Percentiles rank a stretch among this genome's conserved stretches.
phyloP scores from a whole-genome alignment of 78 protist genomes.

The Tieghemostelium lacteum region DNA sequence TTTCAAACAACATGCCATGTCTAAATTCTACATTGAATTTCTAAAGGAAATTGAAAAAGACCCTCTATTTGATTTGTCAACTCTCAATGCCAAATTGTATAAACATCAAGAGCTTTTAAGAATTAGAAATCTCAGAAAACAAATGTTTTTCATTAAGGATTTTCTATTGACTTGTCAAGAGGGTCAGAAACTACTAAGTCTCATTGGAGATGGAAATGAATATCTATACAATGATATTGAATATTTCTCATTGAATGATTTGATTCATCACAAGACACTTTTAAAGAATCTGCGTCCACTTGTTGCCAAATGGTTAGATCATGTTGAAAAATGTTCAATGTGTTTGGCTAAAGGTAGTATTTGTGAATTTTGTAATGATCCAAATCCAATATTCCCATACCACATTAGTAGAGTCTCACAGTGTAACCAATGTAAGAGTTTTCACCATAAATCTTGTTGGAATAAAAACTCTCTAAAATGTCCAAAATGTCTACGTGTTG shows the following conservation, averaged over 20 bases:
- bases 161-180: slow-evolving; percentile 27
- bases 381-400: slow-evolving; percentile 23
- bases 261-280: slow-evolving; percentile 25
- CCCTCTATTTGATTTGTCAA: slow-evolving; percentile 44
- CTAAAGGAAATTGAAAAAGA: slow-evolving; percentile 8
- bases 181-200: not conserved
- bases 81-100: slow-evolving; percentile 21
- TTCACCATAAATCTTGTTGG: slow-evolving; percentile 33
- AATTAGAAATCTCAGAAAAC: slow-evolving; percentile 40
- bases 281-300: slow-evolving; percentile 6
- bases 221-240: slow-evolving; percentile 21
- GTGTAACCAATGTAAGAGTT: slow-evolving; percentile 17
- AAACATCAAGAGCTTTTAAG: slow-evolving; percentile 7
- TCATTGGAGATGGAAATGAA: not conserved
- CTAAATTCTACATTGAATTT: slow-evolving; percentile 6
- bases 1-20: slow-evolving; percentile 19
- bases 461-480: slow-evolving; percentile 27
- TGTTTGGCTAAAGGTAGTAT: slow-evolving; percentile 37
- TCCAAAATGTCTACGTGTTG: slow-evolving; percentile 54
- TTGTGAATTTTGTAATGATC: slow-evolving; percentile 50
- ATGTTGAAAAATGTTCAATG: slow-evolving; percentile 26
- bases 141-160: slow-evolving; percentile 58
- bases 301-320: slow-evolving; percentile 68
- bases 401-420: slow-evolving; percentile 13
- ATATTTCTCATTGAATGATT: slow-evolving; percentile 17